Evolutionary conservation across 305 asterid species (phyloP).

Genomic region (Fraxinus latifolia): DNA sequence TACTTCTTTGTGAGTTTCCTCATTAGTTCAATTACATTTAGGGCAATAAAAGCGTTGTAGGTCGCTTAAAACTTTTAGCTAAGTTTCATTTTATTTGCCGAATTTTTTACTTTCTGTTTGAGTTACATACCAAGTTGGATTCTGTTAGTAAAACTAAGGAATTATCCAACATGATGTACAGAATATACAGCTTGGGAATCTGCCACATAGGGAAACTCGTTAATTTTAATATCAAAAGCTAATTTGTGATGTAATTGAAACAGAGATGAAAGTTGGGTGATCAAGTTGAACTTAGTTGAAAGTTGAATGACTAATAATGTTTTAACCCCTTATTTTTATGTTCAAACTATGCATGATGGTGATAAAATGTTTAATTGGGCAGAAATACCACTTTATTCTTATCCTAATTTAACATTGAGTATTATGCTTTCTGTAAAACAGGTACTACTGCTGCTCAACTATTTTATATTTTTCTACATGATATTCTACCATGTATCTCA

Average conservation of each 20-base stretch:
- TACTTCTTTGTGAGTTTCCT: slow-evolving; percentile 67
- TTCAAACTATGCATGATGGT: background rate
- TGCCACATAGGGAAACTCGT: background rate
- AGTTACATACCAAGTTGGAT: background rate
- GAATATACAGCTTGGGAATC: background rate
- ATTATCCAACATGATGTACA: background rate
- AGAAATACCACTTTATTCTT: background rate
- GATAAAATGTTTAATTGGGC: background rate
- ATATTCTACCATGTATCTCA: slow-evolving; percentile 63
- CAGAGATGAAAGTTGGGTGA: background rate
- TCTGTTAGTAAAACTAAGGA: background rate
- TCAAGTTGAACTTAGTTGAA: background rate
- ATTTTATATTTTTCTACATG: slow-evolving; percentile 51
- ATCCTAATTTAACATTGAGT: background rate
- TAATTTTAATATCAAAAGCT: background rate
- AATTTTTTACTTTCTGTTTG: background rate
- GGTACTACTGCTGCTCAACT: slow-evolving; percentile 60
- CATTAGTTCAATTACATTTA: background rate
- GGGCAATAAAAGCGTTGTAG: background rate
- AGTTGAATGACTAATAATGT: background rate
- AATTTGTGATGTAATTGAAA: background rate
- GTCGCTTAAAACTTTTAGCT: background rate
- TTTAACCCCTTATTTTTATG: background rate
- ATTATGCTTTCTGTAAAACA: slow-evolving; percentile 23
- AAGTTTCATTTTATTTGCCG: background rate